These are phyloP conservation scores for Neobulgaria alba DNA, from an alignment of 2,329 filamentous ascomycete genomes.

Conservation along the genomic window DNA sequence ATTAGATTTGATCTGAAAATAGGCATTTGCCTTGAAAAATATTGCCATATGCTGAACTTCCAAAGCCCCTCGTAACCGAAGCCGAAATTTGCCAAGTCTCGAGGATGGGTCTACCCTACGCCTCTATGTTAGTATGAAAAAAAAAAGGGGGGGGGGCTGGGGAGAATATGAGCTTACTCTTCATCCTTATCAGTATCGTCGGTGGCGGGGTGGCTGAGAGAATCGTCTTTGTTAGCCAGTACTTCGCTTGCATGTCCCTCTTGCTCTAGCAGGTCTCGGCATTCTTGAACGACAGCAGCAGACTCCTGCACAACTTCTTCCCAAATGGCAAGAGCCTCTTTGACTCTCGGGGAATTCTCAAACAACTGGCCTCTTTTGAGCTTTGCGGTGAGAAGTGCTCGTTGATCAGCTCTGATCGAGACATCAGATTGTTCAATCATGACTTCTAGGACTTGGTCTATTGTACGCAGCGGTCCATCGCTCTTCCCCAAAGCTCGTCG, in stretches of 20 bases:
- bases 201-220: too few species aligned
- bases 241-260: conserved; percentile 36
- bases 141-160: too few species aligned
- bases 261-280: conserved; percentile 49
- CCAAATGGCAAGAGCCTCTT: conserved; percentile 65
- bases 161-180: too few species aligned
- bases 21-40: conserved; percentile 79
- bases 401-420: conserved; percentile 58
- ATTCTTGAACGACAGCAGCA: conserved; percentile 48
- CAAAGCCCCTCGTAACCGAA: conserved; percentile 61
- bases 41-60: conserved; percentile 74
- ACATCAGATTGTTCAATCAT: conserved; percentile 85
- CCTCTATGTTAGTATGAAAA: too few species aligned
- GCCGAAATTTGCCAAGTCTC: conserved; percentile 49
- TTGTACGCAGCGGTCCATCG: conserved; percentile 64
- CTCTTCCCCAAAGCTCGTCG: conserved; percentile 54
- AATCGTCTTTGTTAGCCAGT: neutral
- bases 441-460: conserved; percentile 75
- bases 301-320: conserved; percentile 44
- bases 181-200: conserved; percentile 1
- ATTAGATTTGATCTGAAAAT: conserved; percentile 75
- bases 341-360: conserved; percentile 62
- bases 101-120: conserved; percentile 17
- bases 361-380: conserved; percentile 68
- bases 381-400: conserved; percentile 52